Percentiles rank a stretch among this genome's conserved stretches.
These are phyloP conservation scores for Favolaschia claudopus DNA, from an alignment of 768 basidiomycete genomes.

Conservation along the genomic window DNA sequence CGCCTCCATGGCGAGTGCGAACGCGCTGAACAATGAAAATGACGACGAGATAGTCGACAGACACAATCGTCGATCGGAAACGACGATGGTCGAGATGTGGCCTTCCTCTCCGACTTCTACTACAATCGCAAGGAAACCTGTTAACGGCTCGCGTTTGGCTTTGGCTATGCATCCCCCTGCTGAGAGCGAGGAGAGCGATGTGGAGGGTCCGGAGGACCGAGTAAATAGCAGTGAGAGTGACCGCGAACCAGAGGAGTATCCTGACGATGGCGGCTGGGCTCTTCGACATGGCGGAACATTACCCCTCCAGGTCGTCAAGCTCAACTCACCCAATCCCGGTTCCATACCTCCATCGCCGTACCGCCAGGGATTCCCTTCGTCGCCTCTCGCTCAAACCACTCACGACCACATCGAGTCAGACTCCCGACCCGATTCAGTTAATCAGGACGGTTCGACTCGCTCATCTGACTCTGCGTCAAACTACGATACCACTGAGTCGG, in stretches of 20 bases:
- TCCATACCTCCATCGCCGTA: slow-evolving; percentile 25
- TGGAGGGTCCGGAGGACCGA: background rate
- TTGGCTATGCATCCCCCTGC: slow-evolving; percentile 15
- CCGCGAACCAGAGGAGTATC: slow-evolving; percentile 4
- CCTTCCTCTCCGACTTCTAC: slow-evolving; percentile 19
- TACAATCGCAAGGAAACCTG: slow-evolving; percentile 18
- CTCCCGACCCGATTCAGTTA: background rate
- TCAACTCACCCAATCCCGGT: slow-evolving; percentile 14
- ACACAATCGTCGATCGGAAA: slow-evolving; percentile 24
- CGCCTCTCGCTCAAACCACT: background rate
- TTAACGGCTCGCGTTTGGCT: slow-evolving; percentile 26
- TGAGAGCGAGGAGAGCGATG: slow-evolving; percentile 23
- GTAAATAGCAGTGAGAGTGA: slow-evolving; percentile 1
- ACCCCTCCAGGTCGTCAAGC: slow-evolving; percentile 24
- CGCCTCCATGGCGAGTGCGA: slow-evolving; percentile 8
- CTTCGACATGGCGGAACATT: slow-evolving; percentile 11
- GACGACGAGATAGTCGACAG: slow-evolving; percentile 3
- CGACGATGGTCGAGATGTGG: slow-evolving; percentile 27
- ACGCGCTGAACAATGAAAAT: slow-evolving; percentile 1
- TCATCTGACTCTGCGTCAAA: slow-evolving; percentile 19
- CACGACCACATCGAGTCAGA: background rate
- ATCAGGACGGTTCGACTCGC: background rate
- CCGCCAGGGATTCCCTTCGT: slow-evolving; percentile 7
- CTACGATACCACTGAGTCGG: slow-evolving; percentile 17
- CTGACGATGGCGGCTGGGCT: slow-evolving; percentile 22